Conservation (phyloP, 257 asterid genomes). For the Pogostemon cablin region DNA sequence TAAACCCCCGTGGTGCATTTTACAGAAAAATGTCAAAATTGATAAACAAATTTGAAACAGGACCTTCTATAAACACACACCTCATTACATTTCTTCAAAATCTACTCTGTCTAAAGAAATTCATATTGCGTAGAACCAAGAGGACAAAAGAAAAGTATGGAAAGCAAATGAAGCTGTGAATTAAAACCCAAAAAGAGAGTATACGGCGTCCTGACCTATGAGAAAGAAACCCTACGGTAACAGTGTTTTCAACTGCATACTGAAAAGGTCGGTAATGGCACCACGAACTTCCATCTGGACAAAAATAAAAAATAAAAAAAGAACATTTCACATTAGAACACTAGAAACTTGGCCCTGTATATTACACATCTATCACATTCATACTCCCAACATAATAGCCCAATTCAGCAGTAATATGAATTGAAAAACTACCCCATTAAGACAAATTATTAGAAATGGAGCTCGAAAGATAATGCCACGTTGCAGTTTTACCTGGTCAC, state of each 20-base stretch:
- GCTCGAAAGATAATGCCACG: not conserved
- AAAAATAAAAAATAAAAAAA: not conserved
- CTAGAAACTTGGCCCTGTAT: not conserved
- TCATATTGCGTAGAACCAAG: not conserved
- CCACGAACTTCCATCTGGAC: conserved; percentile 93
- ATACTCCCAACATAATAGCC: too few relatives aligned
- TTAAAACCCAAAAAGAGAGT: conserved; percentile 23
- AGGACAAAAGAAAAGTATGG: not conserved
- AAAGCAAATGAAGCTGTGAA: conserved; percentile 21
- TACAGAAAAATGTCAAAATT: conserved; percentile 35
- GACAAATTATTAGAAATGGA: not conserved
- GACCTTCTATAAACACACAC: conserved; percentile 25
- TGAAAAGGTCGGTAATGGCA: conserved; percentile 83
- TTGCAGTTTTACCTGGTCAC: conserved; percentile 79
- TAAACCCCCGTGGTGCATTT: conserved; percentile 18
- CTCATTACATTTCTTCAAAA: conserved; percentile 27
- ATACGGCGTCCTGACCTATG: conserved; percentile 10
- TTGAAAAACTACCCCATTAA: too few relatives aligned
- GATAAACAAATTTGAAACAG: conserved; percentile 21
- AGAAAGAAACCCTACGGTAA: conserved; percentile 42
- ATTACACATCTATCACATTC: too few relatives aligned
- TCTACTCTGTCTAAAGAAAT: conserved; percentile 8
- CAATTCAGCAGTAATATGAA: too few relatives aligned
- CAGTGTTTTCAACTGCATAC: conserved; percentile 65
- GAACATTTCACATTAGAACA: not conserved